A percentile compares a stretch with the other conserved stretches of the same genome.
phyloP scores from a whole-genome alignment of 1,284 basidiomycete genomes.

The Serendipita sp. region DNA sequence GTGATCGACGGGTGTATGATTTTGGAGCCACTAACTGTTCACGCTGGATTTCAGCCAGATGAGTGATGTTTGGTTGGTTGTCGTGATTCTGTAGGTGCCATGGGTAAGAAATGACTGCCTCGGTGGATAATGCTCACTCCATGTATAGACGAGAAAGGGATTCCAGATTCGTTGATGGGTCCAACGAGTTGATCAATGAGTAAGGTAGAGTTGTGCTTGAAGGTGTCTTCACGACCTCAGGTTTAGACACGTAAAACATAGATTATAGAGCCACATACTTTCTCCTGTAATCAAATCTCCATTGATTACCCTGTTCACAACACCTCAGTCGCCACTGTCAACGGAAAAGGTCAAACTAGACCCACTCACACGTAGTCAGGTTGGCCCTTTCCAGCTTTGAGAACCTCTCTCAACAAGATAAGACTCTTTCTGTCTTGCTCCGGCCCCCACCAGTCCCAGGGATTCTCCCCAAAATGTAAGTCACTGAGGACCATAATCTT shows the following conservation, averaged over 20 bases:
- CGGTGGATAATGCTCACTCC: slow-evolving; percentile 29
- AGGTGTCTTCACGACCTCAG: slow-evolving; percentile 36
- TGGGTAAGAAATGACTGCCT: neutral
- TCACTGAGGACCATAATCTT: slow-evolving; percentile 56
- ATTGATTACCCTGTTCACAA: slow-evolving; percentile 36
- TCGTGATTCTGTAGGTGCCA: slow-evolving; percentile 44
- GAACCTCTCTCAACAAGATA: slow-evolving; percentile 36
- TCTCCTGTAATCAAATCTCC: slow-evolving; percentile 57
- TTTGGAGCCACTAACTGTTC: slow-evolving; percentile 38
- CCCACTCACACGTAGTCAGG: slow-evolving; percentile 48
- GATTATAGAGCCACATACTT: slow-evolving; percentile 24
- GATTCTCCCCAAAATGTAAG: slow-evolving; percentile 53
- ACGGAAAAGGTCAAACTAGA: neutral
- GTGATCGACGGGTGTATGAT: slow-evolving; percentile 46
- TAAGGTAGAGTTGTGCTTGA: slow-evolving; percentile 37
- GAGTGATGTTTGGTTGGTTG: slow-evolving; percentile 51
- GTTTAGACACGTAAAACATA: neutral
- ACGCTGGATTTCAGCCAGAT: slow-evolving; percentile 41
- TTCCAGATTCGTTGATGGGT: slow-evolving; percentile 30
- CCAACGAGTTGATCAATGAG: slow-evolving; percentile 36
- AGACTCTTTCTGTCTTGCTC: slow-evolving; percentile 45
- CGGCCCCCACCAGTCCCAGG: slow-evolving; percentile 51
- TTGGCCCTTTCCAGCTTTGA: slow-evolving; percentile 29
- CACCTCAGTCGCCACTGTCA: neutral
- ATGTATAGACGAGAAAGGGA: slow-evolving; percentile 43